Conservation (phyloP, 768 basidiomycete species). For the Podaxis carcinomalis region DNA sequence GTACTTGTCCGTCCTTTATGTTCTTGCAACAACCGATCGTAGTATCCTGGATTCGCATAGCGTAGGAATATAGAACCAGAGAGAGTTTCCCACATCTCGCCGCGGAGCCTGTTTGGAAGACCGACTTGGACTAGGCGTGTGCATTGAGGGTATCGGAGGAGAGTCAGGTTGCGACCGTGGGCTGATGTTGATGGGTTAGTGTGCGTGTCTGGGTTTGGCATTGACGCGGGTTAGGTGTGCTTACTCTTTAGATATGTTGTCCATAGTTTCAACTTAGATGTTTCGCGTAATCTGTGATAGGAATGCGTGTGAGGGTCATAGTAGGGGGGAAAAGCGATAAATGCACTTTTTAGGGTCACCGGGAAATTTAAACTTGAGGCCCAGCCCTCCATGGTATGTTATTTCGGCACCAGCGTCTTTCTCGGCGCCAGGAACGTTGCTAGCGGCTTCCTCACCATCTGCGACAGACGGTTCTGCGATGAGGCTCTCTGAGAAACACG, state of each 20-base stretch:
- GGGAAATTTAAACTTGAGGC: slow-evolving; percentile 83
- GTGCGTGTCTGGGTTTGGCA: not conserved
- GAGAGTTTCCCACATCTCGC: slow-evolving; percentile 97
- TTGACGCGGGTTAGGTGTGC: not conserved
- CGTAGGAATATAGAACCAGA: slow-evolving; percentile 93
- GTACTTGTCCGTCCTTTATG: slow-evolving; percentile 76
- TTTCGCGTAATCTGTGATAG: slow-evolving; percentile 67
- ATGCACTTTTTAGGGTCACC: slow-evolving; percentile 88
- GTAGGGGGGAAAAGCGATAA: not conserved
- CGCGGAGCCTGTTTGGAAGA: slow-evolving; percentile 87
- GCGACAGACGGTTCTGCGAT: slow-evolving; percentile 51
- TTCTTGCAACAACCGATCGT: slow-evolving; percentile 68
- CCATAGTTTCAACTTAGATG: slow-evolving; percentile 96
- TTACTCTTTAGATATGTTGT: slow-evolving; percentile 76
- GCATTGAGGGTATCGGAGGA: slow-evolving; percentile 93
- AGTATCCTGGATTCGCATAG: slow-evolving; percentile 80
- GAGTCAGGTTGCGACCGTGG: slow-evolving; percentile 92
- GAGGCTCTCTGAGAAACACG: slow-evolving; percentile 92
- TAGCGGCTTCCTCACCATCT: slow-evolving; percentile 56
- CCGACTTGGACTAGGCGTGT: slow-evolving; percentile 98
- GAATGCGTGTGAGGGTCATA: slow-evolving; percentile 8
- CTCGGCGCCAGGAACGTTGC: slow-evolving; percentile 52
- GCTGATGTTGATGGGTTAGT: slow-evolving; percentile 35
- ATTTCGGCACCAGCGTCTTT: slow-evolving; percentile 53
- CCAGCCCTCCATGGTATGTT: slow-evolving; percentile 73